Evolutionary conservation across 2,329 filamentous ascomycete genomes (phyloP).

Genomic region (Pyrenochaeta sp.): DNA sequence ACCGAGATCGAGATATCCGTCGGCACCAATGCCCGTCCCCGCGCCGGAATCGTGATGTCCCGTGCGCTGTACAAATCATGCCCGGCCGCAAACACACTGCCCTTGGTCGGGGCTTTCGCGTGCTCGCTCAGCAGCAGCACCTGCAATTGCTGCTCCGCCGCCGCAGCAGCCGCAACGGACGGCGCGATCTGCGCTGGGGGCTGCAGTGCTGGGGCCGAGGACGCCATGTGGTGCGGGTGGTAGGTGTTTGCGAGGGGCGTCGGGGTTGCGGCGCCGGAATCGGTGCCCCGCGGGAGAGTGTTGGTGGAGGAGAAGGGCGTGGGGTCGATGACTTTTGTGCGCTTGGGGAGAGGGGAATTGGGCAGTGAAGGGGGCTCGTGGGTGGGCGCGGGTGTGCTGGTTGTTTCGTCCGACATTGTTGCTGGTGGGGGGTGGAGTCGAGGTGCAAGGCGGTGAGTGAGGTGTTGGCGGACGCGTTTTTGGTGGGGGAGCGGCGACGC

Average conservation of each 20-base stretch:
- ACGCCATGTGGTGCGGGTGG: slow-evolving; percentile 12
- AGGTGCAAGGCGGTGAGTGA: slow-evolving; percentile 18
- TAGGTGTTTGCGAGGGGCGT: slow-evolving; percentile 37
- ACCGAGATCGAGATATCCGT: slow-evolving; percentile 93
- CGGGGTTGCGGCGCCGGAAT: slow-evolving; percentile 46
- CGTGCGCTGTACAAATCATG: slow-evolving; percentile 89
- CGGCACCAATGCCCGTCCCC: slow-evolving; percentile 85
- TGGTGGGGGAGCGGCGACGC: slow-evolving; percentile 2
- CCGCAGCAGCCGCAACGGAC: slow-evolving; percentile 30
- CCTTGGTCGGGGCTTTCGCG: slow-evolving; percentile 84
- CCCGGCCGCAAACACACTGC: slow-evolving; percentile 87
- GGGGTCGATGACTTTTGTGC: slow-evolving; percentile 70
- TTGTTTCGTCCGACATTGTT: slow-evolving; percentile 25
- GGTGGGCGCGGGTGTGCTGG: slow-evolving; percentile 35
- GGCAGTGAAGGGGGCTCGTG: slow-evolving; percentile 64
- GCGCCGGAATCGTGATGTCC: slow-evolving; percentile 76
- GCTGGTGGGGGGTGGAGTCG: slow-evolving; percentile 2
- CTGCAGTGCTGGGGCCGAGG: slow-evolving; percentile 15
- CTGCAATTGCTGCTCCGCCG: slow-evolving; percentile 66
- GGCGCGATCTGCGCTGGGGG: slow-evolving; percentile 33
- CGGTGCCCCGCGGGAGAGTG: slow-evolving; percentile 34
- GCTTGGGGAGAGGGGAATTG: slow-evolving; percentile 79
- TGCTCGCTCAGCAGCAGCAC: slow-evolving; percentile 87
- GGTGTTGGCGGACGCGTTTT: slow-evolving; percentile 9
- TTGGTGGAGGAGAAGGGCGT: slow-evolving; percentile 38